phyloP scores from a whole-genome alignment of 2,329 filamentous ascomycete species.

The Talaromyces sp. region DNA sequence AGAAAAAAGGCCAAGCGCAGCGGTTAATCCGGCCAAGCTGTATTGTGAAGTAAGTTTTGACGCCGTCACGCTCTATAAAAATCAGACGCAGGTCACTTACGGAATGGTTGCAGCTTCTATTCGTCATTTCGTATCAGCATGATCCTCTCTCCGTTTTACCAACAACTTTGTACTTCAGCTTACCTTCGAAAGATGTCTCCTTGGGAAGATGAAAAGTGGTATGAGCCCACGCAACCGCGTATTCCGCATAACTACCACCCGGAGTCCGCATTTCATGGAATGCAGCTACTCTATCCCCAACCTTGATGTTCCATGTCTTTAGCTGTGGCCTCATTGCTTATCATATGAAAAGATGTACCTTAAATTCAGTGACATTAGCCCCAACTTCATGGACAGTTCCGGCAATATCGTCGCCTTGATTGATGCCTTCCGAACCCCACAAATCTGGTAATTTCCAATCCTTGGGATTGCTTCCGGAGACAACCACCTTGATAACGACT shows the following conservation, averaged over 20 bases:
- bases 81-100: slow-evolving; percentile 1
- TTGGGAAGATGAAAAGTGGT: slow-evolving; percentile 55
- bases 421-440: slow-evolving; percentile 24
- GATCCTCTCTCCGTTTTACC: background rate
- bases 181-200: slow-evolving; percentile 52
- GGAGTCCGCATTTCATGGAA: slow-evolving; percentile 50
- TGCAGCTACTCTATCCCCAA: slow-evolving; percentile 53
- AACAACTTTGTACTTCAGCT: background rate
- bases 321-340: background rate
- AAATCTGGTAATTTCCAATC: slow-evolving; percentile 24
- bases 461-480: slow-evolving; percentile 17
- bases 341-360: slow-evolving; percentile 19
- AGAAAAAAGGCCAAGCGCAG: slow-evolving; percentile 51
- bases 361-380: slow-evolving; percentile 52
- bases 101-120: slow-evolving; percentile 56
- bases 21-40: slow-evolving; percentile 52
- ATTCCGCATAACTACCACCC: slow-evolving; percentile 56
- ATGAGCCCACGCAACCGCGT: slow-evolving; percentile 52
- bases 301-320: slow-evolving; percentile 24
- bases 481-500: slow-evolving; percentile 28
- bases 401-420: slow-evolving; percentile 53
- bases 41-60: background rate
- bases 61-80: background rate
- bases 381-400: slow-evolving; percentile 53
- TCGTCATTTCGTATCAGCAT: background rate